These are phyloP conservation scores for Thelephora terrestris DNA, from an alignment of 1,284 basidiomycete species.

Conservation along the genomic window DNA sequence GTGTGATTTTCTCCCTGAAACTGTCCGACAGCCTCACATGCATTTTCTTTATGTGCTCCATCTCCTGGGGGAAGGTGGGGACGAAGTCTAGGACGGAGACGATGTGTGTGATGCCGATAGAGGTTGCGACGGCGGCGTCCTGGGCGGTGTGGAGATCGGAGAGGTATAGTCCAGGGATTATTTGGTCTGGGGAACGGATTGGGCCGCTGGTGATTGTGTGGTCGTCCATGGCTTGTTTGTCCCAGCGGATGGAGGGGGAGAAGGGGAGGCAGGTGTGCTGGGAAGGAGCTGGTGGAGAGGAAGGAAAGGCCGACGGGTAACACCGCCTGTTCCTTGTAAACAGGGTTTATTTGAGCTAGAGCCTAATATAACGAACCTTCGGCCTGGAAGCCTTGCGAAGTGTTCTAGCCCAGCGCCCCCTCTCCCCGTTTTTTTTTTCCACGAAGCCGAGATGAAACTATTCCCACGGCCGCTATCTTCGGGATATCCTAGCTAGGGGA, in stretches of 20 bases:
- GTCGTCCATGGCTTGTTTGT: neutral
- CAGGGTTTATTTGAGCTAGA: too few relatives aligned
- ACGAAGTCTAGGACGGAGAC: conserved; percentile 27
- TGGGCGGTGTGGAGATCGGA: conserved; percentile 49
- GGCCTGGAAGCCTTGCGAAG: too few relatives aligned
- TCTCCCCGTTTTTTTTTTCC: too few relatives aligned
- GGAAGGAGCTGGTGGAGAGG: too few relatives aligned
- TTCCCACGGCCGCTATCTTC: too few relatives aligned
- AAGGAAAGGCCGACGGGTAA: too few relatives aligned
- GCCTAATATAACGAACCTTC: too few relatives aligned
- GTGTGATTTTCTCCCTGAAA: conserved; percentile 21
- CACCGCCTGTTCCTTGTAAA: too few relatives aligned
- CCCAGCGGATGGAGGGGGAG: neutral
- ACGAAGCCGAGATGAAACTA: too few relatives aligned
- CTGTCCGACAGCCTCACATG: conserved; percentile 26
- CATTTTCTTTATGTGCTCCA: conserved; percentile 19
- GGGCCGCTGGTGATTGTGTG: neutral
- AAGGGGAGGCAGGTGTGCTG: neutral
- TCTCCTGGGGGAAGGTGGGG: conserved; percentile 28
- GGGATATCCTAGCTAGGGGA: too few relatives aligned
- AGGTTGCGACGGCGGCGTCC: conserved; percentile 32
- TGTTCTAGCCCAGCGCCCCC: too few relatives aligned
- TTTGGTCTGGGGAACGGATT: conserved; percentile 17
- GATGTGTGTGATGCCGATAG: conserved; percentile 31
- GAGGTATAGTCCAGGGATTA: conserved; percentile 56